Conservation (phyloP, 352 stramenopile genomes). For the Phytophthora colocasiae region DNA sequence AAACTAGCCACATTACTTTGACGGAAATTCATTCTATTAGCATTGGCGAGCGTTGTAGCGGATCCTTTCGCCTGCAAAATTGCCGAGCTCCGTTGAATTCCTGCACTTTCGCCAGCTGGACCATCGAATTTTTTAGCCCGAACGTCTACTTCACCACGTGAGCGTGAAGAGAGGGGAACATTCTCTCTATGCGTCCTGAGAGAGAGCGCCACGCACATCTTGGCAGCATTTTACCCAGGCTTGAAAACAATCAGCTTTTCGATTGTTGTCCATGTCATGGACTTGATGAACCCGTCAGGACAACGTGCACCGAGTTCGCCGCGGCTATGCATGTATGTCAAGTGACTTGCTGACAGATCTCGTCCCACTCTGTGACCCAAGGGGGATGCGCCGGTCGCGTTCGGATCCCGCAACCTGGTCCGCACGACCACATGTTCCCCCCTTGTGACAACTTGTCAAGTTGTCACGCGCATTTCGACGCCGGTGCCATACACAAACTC, state of each 20-base stretch:
- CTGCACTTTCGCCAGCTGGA: slow-evolving; percentile 6
- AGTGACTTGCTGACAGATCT: background rate
- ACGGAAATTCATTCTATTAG: too few relatives aligned
- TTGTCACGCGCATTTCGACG: background rate
- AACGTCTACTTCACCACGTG: background rate
- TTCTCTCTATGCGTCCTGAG: background rate
- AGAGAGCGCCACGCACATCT: background rate
- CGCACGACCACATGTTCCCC: slow-evolving; percentile 3
- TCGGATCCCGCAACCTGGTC: slow-evolving; percentile 1
- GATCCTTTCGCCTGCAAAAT: slow-evolving; percentile 1
- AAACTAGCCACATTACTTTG: too few relatives aligned
- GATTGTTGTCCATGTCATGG: slow-evolving; percentile 1
- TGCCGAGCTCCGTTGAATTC: background rate
- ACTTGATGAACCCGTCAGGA: background rate
- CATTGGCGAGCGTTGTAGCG: too few relatives aligned
- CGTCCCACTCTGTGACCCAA: slow-evolving; percentile 2
- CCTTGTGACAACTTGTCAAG: too few relatives aligned
- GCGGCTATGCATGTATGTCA: background rate
- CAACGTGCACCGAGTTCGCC: background rate
- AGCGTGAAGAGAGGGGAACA: background rate
- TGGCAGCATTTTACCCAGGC: background rate
- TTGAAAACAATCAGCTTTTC: background rate
- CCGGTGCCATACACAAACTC: slow-evolving; percentile 20
- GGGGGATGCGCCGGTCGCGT: slow-evolving; percentile 1
- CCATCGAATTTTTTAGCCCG: background rate